Percentiles rank a stretch among this genome's conserved stretches.
Conservation (phyloP, 2,329 filamentous ascomycete genomes). For the Myriosclerotinia curreyana region DNA sequence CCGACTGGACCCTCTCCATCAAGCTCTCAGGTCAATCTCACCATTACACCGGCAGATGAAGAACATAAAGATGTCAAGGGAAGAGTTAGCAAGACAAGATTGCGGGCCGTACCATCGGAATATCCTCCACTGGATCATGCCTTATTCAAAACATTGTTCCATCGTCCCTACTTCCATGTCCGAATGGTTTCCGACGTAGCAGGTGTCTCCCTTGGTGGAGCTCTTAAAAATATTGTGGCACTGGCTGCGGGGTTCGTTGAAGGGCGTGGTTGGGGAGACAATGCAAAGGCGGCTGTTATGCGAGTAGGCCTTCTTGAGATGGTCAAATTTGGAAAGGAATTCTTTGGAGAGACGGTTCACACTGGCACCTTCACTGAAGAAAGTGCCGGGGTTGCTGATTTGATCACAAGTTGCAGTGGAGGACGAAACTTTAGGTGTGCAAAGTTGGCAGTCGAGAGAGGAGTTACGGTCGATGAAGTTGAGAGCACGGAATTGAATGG, state of each 20-base stretch:
- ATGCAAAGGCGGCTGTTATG: slow-evolving; percentile 98
- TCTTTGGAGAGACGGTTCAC: slow-evolving; percentile 80
- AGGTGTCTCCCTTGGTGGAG: slow-evolving; percentile 89
- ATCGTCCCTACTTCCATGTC: slow-evolving; percentile 96
- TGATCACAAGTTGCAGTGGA: slow-evolving; percentile 90
- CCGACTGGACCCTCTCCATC: slow-evolving; percentile 52
- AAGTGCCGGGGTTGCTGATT: slow-evolving; percentile 88
- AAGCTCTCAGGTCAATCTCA: slow-evolving; percentile 49
- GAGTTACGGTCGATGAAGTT: slow-evolving; percentile 78
- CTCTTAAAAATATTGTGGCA: slow-evolving; percentile 95
- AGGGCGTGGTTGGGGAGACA: slow-evolving; percentile 95
- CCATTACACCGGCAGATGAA: slow-evolving; percentile 45
- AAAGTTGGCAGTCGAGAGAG: slow-evolving; percentile 78
- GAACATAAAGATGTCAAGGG: slow-evolving; percentile 69
- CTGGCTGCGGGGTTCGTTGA: slow-evolving; percentile 93
- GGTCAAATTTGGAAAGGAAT: slow-evolving; percentile 91
- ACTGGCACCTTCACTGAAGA: slow-evolving; percentile 94
- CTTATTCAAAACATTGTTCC: slow-evolving; percentile 82
- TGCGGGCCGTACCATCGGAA: slow-evolving; percentile 73
- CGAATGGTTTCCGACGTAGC: slow-evolving; percentile 93
- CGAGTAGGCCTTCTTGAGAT: slow-evolving; percentile 93
- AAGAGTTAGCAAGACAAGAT: slow-evolving; percentile 62
- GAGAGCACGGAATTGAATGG: slow-evolving; percentile 90
- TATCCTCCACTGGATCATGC: slow-evolving; percentile 85
- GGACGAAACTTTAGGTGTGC: slow-evolving; percentile 94